These are phyloP conservation scores for Stipa capillata DNA, from an alignment of 176 grass and related monocot species.

Conservation along the genomic window DNA sequence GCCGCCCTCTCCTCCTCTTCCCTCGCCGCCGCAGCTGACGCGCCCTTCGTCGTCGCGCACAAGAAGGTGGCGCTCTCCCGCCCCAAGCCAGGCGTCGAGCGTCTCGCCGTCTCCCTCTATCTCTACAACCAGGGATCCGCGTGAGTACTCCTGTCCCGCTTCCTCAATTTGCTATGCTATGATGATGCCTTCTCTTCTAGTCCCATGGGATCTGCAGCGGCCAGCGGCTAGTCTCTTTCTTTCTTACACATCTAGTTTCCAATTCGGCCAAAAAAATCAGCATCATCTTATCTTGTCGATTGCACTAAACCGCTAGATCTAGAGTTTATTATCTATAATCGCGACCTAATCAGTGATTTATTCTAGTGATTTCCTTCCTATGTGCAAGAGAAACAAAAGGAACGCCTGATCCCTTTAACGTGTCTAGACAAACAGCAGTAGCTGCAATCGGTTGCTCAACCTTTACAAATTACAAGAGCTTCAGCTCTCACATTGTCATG, in stretches of 20 bases:
- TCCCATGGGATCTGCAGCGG: too few species aligned
- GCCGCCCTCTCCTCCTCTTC: slow-evolving; percentile 8
- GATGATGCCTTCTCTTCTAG: background rate
- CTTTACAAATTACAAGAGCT: background rate
- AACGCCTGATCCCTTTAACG: background rate
- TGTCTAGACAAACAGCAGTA: background rate
- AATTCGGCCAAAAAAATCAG: too few species aligned
- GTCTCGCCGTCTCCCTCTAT: slow-evolving; percentile 65
- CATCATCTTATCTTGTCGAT: too few species aligned
- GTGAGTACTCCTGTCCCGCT: slow-evolving; percentile 21
- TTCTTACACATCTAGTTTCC: too few species aligned
- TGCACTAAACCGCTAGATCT: background rate
- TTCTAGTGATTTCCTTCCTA: too few species aligned
- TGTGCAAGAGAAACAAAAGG: too few species aligned
- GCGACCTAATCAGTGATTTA: background rate
- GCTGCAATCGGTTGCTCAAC: background rate
- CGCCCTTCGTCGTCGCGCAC: slow-evolving; percentile 81
- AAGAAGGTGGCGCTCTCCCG: slow-evolving; percentile 80
- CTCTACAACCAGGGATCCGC: slow-evolving; percentile 89
- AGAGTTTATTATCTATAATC: background rate
- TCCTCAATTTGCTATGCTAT: too few species aligned
- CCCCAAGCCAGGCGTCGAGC: slow-evolving; percentile 67
- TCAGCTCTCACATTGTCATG: background rate
- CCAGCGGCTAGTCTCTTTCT: too few species aligned
- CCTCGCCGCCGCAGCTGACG: slow-evolving; percentile 31